Conservation (phyloP, 176 grass and related monocot species). For the Cenchrus americanus region DNA sequence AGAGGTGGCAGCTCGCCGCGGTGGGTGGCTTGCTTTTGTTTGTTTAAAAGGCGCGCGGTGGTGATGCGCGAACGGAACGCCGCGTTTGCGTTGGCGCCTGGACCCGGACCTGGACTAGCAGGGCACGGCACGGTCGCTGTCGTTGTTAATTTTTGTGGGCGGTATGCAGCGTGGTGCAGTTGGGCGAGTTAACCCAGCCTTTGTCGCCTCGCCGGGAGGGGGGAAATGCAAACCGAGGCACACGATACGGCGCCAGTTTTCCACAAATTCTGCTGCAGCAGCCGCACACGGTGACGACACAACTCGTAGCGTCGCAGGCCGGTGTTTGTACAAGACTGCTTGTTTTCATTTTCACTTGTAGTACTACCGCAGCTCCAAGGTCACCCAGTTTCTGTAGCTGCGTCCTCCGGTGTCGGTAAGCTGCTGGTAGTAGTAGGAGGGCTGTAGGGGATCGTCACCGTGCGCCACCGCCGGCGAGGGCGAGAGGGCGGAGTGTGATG, state of each 20-base stretch:
- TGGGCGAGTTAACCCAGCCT: slow-evolving; percentile 15
- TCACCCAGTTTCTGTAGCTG: neutral
- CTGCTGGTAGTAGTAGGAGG: neutral
- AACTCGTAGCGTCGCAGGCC: neutral
- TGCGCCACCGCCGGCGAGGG: too few relatives aligned
- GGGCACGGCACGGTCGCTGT: slow-evolving; percentile 5
- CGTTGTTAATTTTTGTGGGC: neutral
- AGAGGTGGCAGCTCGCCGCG: neutral
- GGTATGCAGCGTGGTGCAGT: neutral
- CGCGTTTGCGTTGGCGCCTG: slow-evolving; percentile 33
- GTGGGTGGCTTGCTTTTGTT: neutral
- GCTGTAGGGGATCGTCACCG: neutral
- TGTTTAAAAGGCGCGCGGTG: neutral
- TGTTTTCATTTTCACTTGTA: neutral
- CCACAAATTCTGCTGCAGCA: neutral
- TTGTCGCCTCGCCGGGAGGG: slow-evolving; percentile 3
- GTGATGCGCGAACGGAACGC: slow-evolving; percentile 32
- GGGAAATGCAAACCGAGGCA: neutral
- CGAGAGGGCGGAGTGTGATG: neutral
- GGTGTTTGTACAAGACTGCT: neutral
- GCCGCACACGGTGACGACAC: neutral
- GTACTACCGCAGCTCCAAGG: neutral
- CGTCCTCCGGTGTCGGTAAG: neutral
- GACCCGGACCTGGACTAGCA: neutral
- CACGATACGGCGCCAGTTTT: slow-evolving; percentile 10